Base-by-base conservation (phyloP, 202 grass and related monocot genomes). In the Digitaria exilis region DNA sequence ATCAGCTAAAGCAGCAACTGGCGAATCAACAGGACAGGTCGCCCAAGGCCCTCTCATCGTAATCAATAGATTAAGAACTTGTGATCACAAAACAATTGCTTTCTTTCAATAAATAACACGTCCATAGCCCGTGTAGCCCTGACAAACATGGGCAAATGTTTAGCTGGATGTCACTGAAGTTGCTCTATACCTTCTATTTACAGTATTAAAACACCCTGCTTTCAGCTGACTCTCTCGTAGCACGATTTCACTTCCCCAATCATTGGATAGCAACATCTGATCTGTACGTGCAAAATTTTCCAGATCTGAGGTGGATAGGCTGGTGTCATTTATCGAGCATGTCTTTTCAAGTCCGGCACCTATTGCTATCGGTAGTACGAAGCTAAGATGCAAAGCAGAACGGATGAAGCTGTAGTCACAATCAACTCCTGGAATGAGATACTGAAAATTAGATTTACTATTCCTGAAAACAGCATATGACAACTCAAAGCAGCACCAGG, bases 341-440 rank as follows among this genome's bases (percentile, higher is more conserved):
- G 62, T 18, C 62, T 32, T 83, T 81, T 85, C 11, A 17, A 55
- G 52, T 80, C 48, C 66, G 7, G 52, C 76, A 54, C 43, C 69
- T 54, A 64, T 76, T 74, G 57, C 90, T 89, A 92, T 81, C 88
- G 70, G 65, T 84, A 88, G 76, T 91, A 91, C 4, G 90, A 91
- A 49, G 88, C 84, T 72, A 84, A 86, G 50, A 89, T 82, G 86
- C 88, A 93, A 65, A 97, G 88, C 50, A 86, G 49, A 77, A 83
- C 37, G 13, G 86, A 87, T 62, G 88, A 77, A 32, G 79, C 46
- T 51, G 69, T 65, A 25, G 92, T 94, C 84, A 91, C 87, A 64
- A 94, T 81, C 62, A 86, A 78, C 68, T 94, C 87, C 92, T 94
- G 86, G 71, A 82, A 89, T 81, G 35, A 80, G 77, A 81, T 89